Evolutionary conservation across 192 early-diverging fungal genomes (phyloP), one percentile per base, ranked within the genome.

Genomic region (Gaertneriomyces semiglobifer): DNA sequence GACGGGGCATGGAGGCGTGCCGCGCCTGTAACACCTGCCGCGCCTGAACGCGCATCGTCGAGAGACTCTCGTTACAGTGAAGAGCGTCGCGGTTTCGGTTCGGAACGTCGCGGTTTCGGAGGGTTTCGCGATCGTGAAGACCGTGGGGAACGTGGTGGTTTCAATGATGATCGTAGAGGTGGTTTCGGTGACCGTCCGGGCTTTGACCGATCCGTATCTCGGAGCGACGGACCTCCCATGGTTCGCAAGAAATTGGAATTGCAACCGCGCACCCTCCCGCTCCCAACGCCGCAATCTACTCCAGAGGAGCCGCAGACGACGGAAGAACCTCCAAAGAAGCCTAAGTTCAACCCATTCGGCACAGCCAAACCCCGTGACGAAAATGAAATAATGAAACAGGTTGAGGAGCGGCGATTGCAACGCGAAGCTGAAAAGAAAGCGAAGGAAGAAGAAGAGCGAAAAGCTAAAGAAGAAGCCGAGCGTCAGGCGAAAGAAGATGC

Each of bases 271-370:
- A 70, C 72, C 18, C 57, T 45, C 44, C 50, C 56, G 39, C 57
- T 60, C 51, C 42, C 68, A 3, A 25, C 70, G 56, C 14, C 62
- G 44, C 52, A 42, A 44, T 44, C 59, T 5, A 10, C 9, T 11
- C 11, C 18, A n/a, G 41, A 44, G 7, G 52, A 18, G n/a, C 7
- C 52, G 33, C 42, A 10, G 16, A 11, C n/a, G 6, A 16, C 42
- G 44, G 7, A 39, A 38, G 44, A 70, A 60, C 47, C 66, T 38
- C 68, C 66, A 16, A 62, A 66, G 57, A 78, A 71, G 47, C 62
- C 68, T 25, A 83, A 83, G 66, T n/a, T 76, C 8, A 83, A 85
- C 55, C 84, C 84, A 25, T 85, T 85, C 60, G 84, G 84, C 53
- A 66, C 63, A 10, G 84, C 84, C 51, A 61, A 66, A 18, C 75